Evolutionary conservation across 2,329 filamentous ascomycete species (phyloP).

Genomic region (Torrubiella hemipterigena): DNA sequence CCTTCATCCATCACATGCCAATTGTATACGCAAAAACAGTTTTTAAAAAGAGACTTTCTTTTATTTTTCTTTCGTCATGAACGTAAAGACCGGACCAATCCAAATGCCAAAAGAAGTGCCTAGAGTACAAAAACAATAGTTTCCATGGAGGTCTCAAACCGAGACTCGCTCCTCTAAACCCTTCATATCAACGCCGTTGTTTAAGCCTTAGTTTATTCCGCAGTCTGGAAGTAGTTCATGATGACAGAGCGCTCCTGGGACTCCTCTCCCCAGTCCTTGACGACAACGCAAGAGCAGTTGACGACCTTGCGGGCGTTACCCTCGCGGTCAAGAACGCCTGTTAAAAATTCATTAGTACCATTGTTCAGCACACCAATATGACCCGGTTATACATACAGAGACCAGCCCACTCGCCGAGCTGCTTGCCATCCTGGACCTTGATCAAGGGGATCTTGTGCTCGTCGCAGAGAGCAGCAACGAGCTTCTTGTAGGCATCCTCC

Average conservation of each 20-base stretch:
- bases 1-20: slow-evolving; percentile 4
- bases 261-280: slow-evolving; percentile 99
- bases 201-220: slow-evolving; percentile 39
- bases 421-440: slow-evolving; percentile 99
- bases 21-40: slow-evolving; percentile 6
- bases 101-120: slow-evolving; percentile 33
- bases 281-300: slow-evolving; percentile 99
- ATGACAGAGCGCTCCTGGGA: slow-evolving; percentile 97
- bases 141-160: too few relatives aligned
- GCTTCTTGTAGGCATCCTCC: slow-evolving; percentile 99
- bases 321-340: slow-evolving; percentile 96
- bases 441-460: slow-evolving; percentile 99
- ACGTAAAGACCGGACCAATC: slow-evolving; percentile 23
- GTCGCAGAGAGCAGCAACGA: slow-evolving; percentile 94
- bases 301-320: slow-evolving; percentile 99
- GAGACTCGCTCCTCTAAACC: slow-evolving; percentile 29
- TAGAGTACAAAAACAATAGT: slow-evolving; percentile 32
- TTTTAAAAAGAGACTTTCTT: slow-evolving; percentile 20
- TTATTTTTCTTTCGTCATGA: slow-evolving; percentile 24
- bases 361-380: slow-evolving; percentile 1
- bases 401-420: slow-evolving; percentile 99
- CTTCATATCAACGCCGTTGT: slow-evolving; percentile 20
- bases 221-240: slow-evolving; percentile 99
- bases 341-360: slow-evolving; percentile 16
- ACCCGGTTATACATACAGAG: slow-evolving; percentile 67